Evolutionary conservation across 2,329 filamentous ascomycete genomes (phyloP), one percentile per base, ranked within the genome.

Genomic region (Boeremia exigua): DNA sequence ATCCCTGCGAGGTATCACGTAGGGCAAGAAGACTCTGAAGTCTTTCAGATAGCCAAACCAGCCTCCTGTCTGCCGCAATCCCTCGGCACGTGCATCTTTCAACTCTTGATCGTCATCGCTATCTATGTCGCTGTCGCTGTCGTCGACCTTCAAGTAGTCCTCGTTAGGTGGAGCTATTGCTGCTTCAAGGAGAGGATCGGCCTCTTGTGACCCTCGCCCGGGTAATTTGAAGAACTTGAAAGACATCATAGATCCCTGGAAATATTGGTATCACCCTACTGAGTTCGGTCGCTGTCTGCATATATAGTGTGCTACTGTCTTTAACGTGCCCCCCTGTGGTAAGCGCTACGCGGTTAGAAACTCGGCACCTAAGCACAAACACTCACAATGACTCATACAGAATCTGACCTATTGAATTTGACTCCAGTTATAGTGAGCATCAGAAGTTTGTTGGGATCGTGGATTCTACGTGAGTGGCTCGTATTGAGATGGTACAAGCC

Each of bases 21-120:
- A 89, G 0, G 90, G 91, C 29, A 92, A 80, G 69, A 96, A 88
- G 37, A 93, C 71, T 65, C 77, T 79, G 77, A 91, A 95, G 12
- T 87, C 85, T 69, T 88, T 90, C 29, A 87, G 79, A 67, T 94
- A 94, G 42, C 84, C 83, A 62, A 90, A 82, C 89, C 89, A 93
- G 63, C 86, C 90, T 1, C 89, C 89, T 52, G 87, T 84, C 59
- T 88, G 84, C 66, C 87, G 81, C 12, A 92, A 79, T 5, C 87
- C 83, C 72, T 90, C 87, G 59, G 77, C 64, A 49, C 76, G 73
- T 47, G 71, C 65, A 52, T 75, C 55, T 17, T 58, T 62, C 2
- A 58, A 12, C 3, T 51, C 49, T 23, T 49, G 15, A 25, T 44
- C 87, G 61, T 87, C 53, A 15, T 60, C 44, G 6, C 52, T 33